phyloP scores from a whole-genome alignment of 495 filamentous ascomycete genomes.

The Margaritispora aquatica region DNA sequence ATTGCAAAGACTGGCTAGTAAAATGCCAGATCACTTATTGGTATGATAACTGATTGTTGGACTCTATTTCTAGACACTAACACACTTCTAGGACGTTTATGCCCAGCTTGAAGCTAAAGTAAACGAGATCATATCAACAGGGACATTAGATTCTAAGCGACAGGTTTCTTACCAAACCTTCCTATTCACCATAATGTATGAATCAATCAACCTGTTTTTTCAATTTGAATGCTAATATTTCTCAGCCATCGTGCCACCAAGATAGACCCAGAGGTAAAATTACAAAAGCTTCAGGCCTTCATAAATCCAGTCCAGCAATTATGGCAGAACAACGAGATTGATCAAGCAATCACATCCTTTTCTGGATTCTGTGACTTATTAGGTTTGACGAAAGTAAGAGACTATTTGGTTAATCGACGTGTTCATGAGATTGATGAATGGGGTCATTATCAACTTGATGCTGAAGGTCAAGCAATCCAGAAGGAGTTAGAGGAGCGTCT shows the following conservation, averaged over 20 bases:
- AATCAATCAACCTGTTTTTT: constrained; percentile 25
- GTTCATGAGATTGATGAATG: constrained; percentile 80
- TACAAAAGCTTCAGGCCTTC: constrained; percentile 62
- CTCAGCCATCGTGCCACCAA: constrained; percentile 67
- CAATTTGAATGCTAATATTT: constrained; percentile 19
- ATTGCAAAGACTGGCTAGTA: constrained; percentile 79
- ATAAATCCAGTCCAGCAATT: constrained; percentile 70
- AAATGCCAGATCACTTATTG: constrained; percentile 83
- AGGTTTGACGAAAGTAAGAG: constrained; percentile 69
- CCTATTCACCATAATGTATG: constrained; percentile 80
- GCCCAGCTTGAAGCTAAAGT: constrained; percentile 79
- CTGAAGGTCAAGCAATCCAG: constrained; percentile 73
- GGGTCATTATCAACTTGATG: constrained; percentile 68
- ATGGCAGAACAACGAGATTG: constrained; percentile 71
- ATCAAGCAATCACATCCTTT: constrained; percentile 65
- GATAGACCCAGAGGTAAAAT: constrained; percentile 58
- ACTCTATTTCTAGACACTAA: background rate
- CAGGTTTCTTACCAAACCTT: constrained; percentile 63
- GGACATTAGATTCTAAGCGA: constrained; percentile 68
- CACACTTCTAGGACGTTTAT: constrained; percentile 59
- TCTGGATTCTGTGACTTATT: constrained; percentile 73
- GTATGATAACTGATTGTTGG: background rate
- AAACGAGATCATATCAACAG: constrained; percentile 67
- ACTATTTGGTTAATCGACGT: constrained; percentile 65
- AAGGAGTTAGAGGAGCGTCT: constrained; percentile 66